These are phyloP conservation scores for Xylaria hypoxylon DNA, from an alignment of 2,329 filamentous ascomycete genomes.

Conservation along the genomic window DNA sequence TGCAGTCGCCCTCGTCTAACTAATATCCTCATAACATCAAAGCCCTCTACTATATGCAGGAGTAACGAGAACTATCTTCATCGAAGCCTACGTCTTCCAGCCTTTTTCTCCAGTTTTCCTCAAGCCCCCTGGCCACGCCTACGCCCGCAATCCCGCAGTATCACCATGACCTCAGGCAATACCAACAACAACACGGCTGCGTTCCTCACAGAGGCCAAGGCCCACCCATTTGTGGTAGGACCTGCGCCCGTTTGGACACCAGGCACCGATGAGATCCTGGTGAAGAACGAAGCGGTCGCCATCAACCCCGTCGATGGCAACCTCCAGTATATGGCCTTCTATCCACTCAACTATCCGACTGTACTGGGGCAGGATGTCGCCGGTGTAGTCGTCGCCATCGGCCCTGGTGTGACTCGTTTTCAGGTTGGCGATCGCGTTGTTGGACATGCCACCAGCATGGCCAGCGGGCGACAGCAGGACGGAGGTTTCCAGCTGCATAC, in stretches of 20 bases:
- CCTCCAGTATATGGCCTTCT: slow-evolving; percentile 41
- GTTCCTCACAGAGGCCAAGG: slow-evolving; percentile 42
- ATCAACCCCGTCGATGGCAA: slow-evolving; percentile 52
- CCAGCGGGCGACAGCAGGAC: slow-evolving; percentile 35
- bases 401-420: slow-evolving; percentile 44
- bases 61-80: background rate
- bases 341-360: slow-evolving; percentile 50
- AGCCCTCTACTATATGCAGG: background rate
- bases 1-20: slow-evolving; percentile 8
- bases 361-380: slow-evolving; percentile 52
- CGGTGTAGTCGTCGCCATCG: slow-evolving; percentile 50
- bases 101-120: background rate
- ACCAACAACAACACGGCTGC: slow-evolving; percentile 43
- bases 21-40: slow-evolving; percentile 1
- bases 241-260: slow-evolving; percentile 41
- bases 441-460: slow-evolving; percentile 36
- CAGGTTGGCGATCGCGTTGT: slow-evolving; percentile 46
- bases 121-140: background rate
- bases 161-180: slow-evolving; percentile 27
- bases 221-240: slow-evolving; percentile 41
- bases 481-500: slow-evolving; percentile 28
- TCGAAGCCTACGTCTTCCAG: background rate
- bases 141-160: slow-evolving; percentile 13
- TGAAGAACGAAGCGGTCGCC: slow-evolving; percentile 49
- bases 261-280: slow-evolving; percentile 44